Conservation (phyloP, 2,329 filamentous ascomycete species). For the Trichoderma arundinaceum region DNA sequence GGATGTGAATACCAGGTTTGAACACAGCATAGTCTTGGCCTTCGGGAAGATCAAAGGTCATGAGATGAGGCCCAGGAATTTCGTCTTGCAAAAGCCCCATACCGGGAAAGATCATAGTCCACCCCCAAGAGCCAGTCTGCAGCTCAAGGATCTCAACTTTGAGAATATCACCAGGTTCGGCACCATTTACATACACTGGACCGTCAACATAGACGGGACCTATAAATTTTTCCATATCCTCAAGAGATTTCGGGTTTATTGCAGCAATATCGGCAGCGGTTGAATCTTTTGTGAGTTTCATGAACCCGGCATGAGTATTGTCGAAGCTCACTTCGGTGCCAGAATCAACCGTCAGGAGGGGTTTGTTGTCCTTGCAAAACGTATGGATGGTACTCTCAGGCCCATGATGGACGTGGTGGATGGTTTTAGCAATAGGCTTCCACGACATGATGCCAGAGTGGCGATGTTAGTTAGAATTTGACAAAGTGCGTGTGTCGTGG, state of each 20-base stretch:
- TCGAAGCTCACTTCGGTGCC: conserved; percentile 18
- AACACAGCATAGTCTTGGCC: conserved; percentile 47
- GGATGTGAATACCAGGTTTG: conserved; percentile 54
- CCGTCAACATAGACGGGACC: conserved; percentile 39
- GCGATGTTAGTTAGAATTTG: too few relatives aligned
- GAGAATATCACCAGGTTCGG: conserved; percentile 58
- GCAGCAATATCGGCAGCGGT: background rate
- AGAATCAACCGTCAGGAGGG: conserved; percentile 11
- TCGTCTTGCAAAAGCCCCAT: conserved; percentile 59
- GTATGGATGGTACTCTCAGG: background rate
- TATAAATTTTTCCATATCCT: background rate
- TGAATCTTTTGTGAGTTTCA: background rate
- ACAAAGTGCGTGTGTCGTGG: background rate
- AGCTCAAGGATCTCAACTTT: conserved; percentile 57
- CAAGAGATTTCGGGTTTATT: background rate
- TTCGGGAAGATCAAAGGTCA: conserved; percentile 49
- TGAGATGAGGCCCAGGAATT: conserved; percentile 51
- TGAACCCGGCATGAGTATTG: conserved; percentile 11
- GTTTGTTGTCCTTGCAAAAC: conserved; percentile 13
- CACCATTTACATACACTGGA: conserved; percentile 55
- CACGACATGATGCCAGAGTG: background rate
- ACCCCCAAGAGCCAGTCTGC: conserved; percentile 54
- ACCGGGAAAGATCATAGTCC: conserved; percentile 56
- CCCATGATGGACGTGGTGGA: conserved; percentile 4
- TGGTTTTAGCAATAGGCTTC: background rate